These are phyloP conservation scores for Penicillium sp. DNA, from an alignment of 2,329 filamentous ascomycete species.

Conservation along the genomic window DNA sequence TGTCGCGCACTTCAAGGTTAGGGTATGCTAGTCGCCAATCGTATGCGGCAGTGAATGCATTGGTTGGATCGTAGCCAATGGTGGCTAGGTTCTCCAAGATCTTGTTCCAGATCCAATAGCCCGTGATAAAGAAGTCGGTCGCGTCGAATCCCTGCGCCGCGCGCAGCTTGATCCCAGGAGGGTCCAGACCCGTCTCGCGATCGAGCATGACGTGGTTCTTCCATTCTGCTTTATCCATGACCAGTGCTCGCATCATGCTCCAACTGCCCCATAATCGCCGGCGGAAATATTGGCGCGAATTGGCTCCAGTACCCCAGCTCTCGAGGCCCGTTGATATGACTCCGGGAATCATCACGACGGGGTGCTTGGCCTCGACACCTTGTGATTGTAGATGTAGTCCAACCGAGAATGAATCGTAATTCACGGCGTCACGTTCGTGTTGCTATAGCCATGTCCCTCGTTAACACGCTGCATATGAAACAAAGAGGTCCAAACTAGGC, in stretches of 20 bases:
- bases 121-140: slow-evolving; percentile 77
- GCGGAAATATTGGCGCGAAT: slow-evolving; percentile 84
- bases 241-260: slow-evolving; percentile 96
- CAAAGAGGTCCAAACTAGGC: slow-evolving; percentile 2
- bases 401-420: slow-evolving; percentile 91
- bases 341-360: slow-evolving; percentile 94
- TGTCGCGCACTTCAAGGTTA: slow-evolving; percentile 85
- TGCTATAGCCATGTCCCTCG: slow-evolving; percentile 47
- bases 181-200: slow-evolving; percentile 84
- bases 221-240: slow-evolving; percentile 90
- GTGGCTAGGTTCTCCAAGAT: slow-evolving; percentile 95
- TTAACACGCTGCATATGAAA: slow-evolving; percentile 10
- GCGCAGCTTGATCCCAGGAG: slow-evolving; percentile 81
- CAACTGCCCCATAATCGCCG: slow-evolving; percentile 96
- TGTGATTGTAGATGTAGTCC: slow-evolving; percentile 78
- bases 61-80: slow-evolving; percentile 87
- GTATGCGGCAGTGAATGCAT: slow-evolving; percentile 67
- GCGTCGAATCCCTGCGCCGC: slow-evolving; percentile 97
- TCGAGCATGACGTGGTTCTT: slow-evolving; percentile 97
- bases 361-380: slow-evolving; percentile 77
- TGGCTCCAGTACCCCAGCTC: slow-evolving; percentile 88
- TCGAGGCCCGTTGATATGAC: slow-evolving; percentile 97
- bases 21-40: slow-evolving; percentile 91
- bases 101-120: slow-evolving; percentile 99
- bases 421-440: slow-evolving; percentile 80